Evolutionary conservation across 139 green algal genomes (phyloP), one percentile per base, ranked within the genome.

Genomic region (Mesotaenium endlicherianum): DNA sequence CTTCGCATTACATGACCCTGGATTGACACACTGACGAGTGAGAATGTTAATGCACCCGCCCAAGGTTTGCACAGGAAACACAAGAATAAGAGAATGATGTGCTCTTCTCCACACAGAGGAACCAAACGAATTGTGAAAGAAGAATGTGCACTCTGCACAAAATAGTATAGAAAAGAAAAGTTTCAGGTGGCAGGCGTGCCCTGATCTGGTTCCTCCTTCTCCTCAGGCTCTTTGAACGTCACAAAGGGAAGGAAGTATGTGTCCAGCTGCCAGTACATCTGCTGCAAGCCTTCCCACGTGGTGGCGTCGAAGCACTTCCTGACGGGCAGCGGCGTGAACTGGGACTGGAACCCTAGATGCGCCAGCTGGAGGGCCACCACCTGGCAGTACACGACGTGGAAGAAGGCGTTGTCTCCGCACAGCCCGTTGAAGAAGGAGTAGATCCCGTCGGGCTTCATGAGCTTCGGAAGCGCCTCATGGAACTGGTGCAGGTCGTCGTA

Each of bases 381-480:
- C 20, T 87, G 81, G 70, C 91, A 91, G 55, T 94, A 95, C 39
- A 98, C 95, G 20, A 89, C 86, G 77, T 98, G 94, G 88, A 98
- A 97, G 79, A 95, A 96, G 0, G 89, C 81, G 82, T 95, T 95
- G 87, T 94, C 89, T 0, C 91, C 91, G 4, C 89, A 90, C 31
- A 97, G 78, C 17, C 93, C 94, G 87, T 97, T 98, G 91, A 99
- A 99, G 82, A 96, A 99, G 3, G 88, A 94, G 85, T 99, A 99
- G 1, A 97, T 68, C 3, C 95, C 95, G 0, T 79, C 87, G 1
- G 88, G 90, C 1, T 83, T 85, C 50, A 98, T 84, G 30, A 98
- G 81, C 42, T 86, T 90, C 1, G 93, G 94, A 43, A 98, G 77
- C 5, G 76, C 75, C 8, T 55, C 20, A 80, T 97, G 93, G 70